phyloP scores from a whole-genome alignment of 371 early-diverging fungal genomes.

The Rozella allomycis region DNA sequence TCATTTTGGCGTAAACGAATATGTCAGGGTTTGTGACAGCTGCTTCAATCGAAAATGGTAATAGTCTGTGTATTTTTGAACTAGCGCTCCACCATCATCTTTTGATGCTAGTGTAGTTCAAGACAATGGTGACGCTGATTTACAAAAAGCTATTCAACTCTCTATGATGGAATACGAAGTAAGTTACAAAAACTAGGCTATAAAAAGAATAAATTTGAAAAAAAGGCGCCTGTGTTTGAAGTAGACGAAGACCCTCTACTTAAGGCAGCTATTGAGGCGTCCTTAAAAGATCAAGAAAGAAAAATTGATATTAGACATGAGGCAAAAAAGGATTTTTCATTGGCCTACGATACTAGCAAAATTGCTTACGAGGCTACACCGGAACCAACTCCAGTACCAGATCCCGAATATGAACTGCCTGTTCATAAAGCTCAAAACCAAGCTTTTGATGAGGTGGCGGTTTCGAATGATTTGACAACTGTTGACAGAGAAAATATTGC shows the following conservation, averaged over 20 bases:
- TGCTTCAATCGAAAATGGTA: constrained; percentile 36
- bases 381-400: neutral
- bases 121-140: constrained; percentile 65
- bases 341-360: no score
- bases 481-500: constrained; percentile 46
- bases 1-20: constrained; percentile 58
- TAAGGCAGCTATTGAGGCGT: constrained; percentile 77
- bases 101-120: constrained; percentile 5
- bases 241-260: constrained; percentile 67
- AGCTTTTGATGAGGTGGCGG: neutral
- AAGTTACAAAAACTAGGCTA: constrained; percentile 12
- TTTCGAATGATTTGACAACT: constrained; percentile 18
- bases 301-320: constrained; percentile 1
- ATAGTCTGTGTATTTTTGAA: neutral
- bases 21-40: constrained; percentile 77
- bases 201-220: neutral
- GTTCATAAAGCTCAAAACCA: neutral
- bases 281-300: constrained; percentile 43
- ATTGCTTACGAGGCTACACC: constrained; percentile 1
- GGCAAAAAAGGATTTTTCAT: constrained; percentile 1
- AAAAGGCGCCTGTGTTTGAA: constrained; percentile 3
- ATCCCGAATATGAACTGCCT: neutral
- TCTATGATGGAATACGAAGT: constrained; percentile 53
- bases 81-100: neutral
- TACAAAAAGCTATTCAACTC: constrained; percentile 62